phyloP scores from a whole-genome alignment of 2,329 filamentous ascomycete species.

The Colletotrichum melonis region DNA sequence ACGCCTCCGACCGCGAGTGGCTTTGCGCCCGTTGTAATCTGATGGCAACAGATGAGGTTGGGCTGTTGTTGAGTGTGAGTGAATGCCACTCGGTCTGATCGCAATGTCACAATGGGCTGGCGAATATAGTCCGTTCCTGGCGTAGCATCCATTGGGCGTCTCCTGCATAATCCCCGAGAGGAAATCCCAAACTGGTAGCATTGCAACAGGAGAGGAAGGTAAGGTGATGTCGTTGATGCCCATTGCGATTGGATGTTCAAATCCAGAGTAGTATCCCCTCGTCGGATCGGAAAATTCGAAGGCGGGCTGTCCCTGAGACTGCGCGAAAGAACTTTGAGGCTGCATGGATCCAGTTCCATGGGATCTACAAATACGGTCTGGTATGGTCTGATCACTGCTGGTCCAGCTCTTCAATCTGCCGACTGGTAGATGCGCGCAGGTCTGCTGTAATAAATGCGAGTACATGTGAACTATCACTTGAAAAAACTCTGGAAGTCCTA shows the following conservation, averaged over 20 bases:
- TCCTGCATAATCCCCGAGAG: constrained; percentile 10
- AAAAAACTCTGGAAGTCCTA: background rate
- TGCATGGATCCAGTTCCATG: background rate
- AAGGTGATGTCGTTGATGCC: constrained; percentile 9
- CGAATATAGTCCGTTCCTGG: constrained; percentile 16
- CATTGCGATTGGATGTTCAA: constrained; percentile 26
- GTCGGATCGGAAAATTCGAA: background rate
- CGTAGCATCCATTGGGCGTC: background rate
- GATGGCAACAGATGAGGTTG: background rate
- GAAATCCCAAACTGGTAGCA: background rate
- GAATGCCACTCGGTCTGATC: constrained; percentile 4
- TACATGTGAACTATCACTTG: background rate
- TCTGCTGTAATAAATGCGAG: background rate
- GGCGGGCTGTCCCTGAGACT: background rate
- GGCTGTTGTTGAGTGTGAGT: background rate
- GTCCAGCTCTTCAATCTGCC: background rate
- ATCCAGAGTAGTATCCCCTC: background rate
- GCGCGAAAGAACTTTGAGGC: background rate
- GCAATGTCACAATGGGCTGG: constrained; percentile 2
- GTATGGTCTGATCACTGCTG: background rate
- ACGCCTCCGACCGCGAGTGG: background rate
- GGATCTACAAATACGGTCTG: background rate
- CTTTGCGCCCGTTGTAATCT: background rate
- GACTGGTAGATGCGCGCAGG: background rate
- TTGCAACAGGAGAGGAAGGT: background rate